phyloP scores from a whole-genome alignment of 2,329 filamentous ascomycete species.

The Fusarium oxysporum region DNA sequence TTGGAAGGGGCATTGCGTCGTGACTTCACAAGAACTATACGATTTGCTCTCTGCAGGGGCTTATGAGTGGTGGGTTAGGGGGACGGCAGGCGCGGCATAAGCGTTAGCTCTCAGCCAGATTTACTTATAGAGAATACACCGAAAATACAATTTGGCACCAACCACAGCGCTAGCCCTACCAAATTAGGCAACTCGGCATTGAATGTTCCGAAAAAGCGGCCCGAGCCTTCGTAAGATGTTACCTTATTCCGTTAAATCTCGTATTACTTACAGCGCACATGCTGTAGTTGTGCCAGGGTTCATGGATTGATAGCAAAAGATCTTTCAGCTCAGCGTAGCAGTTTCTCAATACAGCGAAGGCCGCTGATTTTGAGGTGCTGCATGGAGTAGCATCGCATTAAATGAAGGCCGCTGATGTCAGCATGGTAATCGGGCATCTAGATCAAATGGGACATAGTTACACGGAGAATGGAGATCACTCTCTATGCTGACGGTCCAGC shows the following conservation, averaged over 20 bases:
- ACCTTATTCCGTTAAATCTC: background rate
- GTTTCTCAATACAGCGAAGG: background rate
- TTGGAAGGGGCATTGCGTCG: background rate
- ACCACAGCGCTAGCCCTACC: background rate
- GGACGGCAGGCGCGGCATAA: background rate
- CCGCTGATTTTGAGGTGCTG: background rate
- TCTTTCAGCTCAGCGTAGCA: background rate
- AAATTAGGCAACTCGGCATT: background rate
- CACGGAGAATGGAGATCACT: rapidly evolving
- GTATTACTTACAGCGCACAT: background rate
- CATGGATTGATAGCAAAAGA: background rate
- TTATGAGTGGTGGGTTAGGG: background rate
- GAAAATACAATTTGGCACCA: background rate
- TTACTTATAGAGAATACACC: background rate
- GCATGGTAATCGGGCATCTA: background rate
- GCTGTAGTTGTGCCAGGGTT: background rate
- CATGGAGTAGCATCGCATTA: background rate
- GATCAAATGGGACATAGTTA: background rate
- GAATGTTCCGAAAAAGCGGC: background rate
- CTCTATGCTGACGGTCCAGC: background rate
- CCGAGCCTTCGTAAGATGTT: background rate
- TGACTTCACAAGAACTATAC: background rate
- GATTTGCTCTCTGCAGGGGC: background rate
- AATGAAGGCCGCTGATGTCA: background rate
- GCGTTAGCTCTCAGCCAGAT: background rate